Conservation (phyloP, 202 grass and related monocot genomes). For the Tripidium arundinaceum region DNA sequence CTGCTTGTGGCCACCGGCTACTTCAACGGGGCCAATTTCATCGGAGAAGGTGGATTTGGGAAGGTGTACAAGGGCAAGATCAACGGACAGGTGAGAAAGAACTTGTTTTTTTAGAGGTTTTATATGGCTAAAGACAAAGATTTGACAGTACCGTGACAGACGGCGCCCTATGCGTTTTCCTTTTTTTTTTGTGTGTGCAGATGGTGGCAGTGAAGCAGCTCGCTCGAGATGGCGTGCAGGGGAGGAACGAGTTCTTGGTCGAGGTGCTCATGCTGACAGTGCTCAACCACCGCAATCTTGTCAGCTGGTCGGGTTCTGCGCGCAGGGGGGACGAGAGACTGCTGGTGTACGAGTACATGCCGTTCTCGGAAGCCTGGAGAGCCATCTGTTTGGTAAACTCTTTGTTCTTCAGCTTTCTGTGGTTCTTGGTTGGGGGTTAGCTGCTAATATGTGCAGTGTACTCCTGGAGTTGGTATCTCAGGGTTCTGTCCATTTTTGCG, state of each 20-base stretch:
- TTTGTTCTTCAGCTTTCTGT: not conserved
- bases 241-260: conserved; percentile 87
- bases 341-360: conserved; percentile 95
- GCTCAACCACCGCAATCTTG: conserved; percentile 74
- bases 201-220: conserved; percentile 97
- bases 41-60: conserved; percentile 89
- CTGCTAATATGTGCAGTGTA: too few relatives aligned
- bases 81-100: conserved; percentile 48
- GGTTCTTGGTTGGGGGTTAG: conserved; percentile 3
- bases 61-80: conserved; percentile 90
- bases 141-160: not conserved
- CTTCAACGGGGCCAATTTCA: conserved; percentile 81
- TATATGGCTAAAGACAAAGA: not conserved
- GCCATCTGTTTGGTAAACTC: conserved; percentile 72
- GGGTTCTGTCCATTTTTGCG: too few relatives aligned
- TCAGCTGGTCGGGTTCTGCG: conserved; percentile 84
- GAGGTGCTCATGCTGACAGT: conserved; percentile 90
- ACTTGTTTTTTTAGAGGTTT: not conserved
- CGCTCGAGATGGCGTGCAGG: conserved; percentile 64
- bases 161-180: not conserved
- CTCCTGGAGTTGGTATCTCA: too few relatives aligned
- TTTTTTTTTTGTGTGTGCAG: not conserved
- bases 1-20: conserved; percentile 69
- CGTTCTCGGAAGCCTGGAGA: conserved; percentile 82
- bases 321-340: conserved; percentile 89